phyloP scores from a whole-genome alignment of 169 alveolate species.

The Plasmodium berghei region DNA sequence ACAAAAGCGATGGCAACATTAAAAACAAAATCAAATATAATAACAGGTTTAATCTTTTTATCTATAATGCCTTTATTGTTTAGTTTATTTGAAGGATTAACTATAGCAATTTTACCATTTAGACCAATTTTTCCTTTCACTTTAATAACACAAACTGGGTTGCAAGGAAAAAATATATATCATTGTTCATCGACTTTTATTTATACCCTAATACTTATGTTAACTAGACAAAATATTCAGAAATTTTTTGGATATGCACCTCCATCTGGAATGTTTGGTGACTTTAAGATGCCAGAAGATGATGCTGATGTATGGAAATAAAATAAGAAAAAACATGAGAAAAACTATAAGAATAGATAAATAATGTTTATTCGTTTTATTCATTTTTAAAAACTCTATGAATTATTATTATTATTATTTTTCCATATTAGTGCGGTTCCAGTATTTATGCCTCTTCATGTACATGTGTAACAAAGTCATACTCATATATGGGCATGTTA shows the following conservation, averaged over 20 bases:
- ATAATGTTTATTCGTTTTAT: slow-evolving; percentile 2
- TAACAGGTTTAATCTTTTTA: slow-evolving; percentile 86
- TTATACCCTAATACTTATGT: slow-evolving; percentile 84
- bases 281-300: slow-evolving; percentile 76
- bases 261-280: slow-evolving; percentile 76
- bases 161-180: slow-evolving; percentile 77
- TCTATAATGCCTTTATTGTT: slow-evolving; percentile 84
- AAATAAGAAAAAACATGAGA: background rate
- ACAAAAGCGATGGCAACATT: slow-evolving; percentile 63
- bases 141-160: slow-evolving; percentile 82
- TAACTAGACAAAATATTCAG: slow-evolving; percentile 79
- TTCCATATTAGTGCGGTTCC: too few relatives aligned
- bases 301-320: slow-evolving; percentile 71
- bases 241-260: slow-evolving; percentile 83
- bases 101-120: slow-evolving; percentile 86
- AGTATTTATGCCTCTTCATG: too few relatives aligned
- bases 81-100: slow-evolving; percentile 86
- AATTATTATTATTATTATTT: too few relatives aligned
- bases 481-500: too few relatives aligned
- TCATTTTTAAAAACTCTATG: too few relatives aligned
- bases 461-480: too few relatives aligned
- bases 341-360: background rate
- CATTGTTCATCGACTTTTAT: slow-evolving; percentile 86
- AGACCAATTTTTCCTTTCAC: slow-evolving; percentile 81
- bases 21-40: slow-evolving; percentile 76